A percentile compares a stretch with the other conserved stretches of the same genome.
Conservation (phyloP, 164 flowering plant genomes). For the Vitis vinifera region DNA sequence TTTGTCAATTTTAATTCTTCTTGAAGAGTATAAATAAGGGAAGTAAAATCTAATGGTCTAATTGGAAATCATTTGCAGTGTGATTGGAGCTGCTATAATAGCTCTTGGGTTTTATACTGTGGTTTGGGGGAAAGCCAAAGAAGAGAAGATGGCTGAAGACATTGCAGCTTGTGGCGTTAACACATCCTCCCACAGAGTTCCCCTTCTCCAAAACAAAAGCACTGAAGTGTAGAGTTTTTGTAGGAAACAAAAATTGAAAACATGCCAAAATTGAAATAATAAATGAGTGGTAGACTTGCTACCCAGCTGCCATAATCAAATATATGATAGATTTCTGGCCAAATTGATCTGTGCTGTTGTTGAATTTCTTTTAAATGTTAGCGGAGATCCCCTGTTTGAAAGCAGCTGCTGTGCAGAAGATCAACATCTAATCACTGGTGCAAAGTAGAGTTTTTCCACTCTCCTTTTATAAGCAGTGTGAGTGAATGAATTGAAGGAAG, state of each 20-base stretch:
- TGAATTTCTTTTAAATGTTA: too few relatives aligned
- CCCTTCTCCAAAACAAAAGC: background rate
- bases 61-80: constrained; percentile 17
- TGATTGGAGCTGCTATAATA: constrained; percentile 31
- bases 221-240: background rate
- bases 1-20: too few relatives aligned
- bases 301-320: too few relatives aligned
- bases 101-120: constrained; percentile 34
- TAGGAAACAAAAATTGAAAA: background rate
- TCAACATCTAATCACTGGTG: too few relatives aligned
- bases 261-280: background rate
- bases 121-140: constrained; percentile 36
- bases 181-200: background rate
- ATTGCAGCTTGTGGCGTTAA: background rate
- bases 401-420: too few relatives aligned
- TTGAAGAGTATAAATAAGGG: background rate
- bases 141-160: constrained; percentile 5
- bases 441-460: too few relatives aligned
- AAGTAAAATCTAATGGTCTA: background rate
- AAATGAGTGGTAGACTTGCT: background rate
- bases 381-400: too few relatives aligned
- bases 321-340: too few relatives aligned
- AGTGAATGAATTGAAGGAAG: too few relatives aligned
- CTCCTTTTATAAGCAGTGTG: too few relatives aligned
- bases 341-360: too few relatives aligned